Percentiles rank a stretch among this genome's conserved stretches.
These are phyloP conservation scores for Nectriaceae sp. DNA, from an alignment of 2,329 filamentous ascomycete species.

Conservation along the genomic window DNA sequence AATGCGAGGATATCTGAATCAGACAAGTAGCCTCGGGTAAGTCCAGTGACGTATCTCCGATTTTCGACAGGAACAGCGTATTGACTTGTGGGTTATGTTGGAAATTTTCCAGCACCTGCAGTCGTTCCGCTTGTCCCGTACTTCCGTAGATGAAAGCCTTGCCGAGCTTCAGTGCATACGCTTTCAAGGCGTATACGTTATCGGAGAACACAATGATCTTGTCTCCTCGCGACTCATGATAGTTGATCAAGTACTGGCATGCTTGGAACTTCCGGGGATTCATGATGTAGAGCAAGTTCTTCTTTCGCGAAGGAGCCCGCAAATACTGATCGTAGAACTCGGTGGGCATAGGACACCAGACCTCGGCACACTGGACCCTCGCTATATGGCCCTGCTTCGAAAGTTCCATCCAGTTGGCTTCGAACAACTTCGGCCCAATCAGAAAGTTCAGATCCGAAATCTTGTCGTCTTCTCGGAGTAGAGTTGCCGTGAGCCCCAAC, in stretches of 20 bases:
- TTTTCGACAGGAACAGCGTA: conserved; percentile 95
- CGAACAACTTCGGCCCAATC: conserved; percentile 95
- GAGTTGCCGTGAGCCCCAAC: conserved; percentile 87
- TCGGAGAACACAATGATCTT: conserved; percentile 99
- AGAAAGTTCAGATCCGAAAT: conserved; percentile 97
- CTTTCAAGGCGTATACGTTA: conserved; percentile 88
- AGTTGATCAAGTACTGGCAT: conserved; percentile 97
- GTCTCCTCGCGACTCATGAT: conserved; percentile 91
- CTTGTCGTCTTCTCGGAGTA: conserved; percentile 96
- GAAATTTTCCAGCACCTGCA: conserved; percentile 89
- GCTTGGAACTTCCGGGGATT: conserved; percentile 97
- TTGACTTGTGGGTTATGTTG: conserved; percentile 89
- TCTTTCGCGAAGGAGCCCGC: conserved; percentile 57
- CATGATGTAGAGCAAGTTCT: conserved; percentile 80
- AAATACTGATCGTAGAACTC: conserved; percentile 98
- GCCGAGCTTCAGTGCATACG: conserved; percentile 79
- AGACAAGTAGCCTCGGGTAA: conserved; percentile 94
- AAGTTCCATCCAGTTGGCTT: conserved; percentile 99
- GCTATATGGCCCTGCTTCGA: conserved; percentile 97
- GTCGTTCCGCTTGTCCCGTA: conserved; percentile 82
- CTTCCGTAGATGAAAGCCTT: conserved; percentile 93
- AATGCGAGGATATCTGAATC: conserved; percentile 97
- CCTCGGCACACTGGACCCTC: conserved; percentile 94
- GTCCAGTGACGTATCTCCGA: conserved; percentile 97
- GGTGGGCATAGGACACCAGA: conserved; percentile 99